Evolutionary conservation across 2,329 filamentous ascomycete species (phyloP), one percentile per base, ranked within the genome.

Genomic region (Onygenales sp.): DNA sequence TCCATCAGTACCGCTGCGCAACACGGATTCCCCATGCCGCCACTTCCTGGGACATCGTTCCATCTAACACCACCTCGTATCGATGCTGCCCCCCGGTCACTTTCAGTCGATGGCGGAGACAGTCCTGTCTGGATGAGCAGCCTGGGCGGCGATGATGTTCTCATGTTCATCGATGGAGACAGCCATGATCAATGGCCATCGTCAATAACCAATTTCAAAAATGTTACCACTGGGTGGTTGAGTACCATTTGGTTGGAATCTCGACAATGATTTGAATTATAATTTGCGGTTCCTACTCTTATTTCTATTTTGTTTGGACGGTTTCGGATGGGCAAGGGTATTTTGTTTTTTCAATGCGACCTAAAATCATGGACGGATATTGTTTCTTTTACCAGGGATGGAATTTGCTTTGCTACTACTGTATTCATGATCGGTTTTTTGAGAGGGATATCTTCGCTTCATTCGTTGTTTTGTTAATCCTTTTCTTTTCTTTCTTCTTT

Each of bases 1-100:
- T 0, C 69, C 70, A 49, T 67, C 69, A 2, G 61, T 71, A 1
- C 70, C 69, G 2, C 66, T 68, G 1, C 70, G 70, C 59, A 70
- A 63, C 52, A 61, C 65, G 10, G 56, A 65, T 13, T 53, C 67
- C 0, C 53, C 63, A 17, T 66, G 71, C 36, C 33, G 46, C 42
- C 56, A 52, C 27, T 46, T 34, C 39, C 54, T 49, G 21, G 50
- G 17, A 8, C 54, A 52, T n/a, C 47, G 47, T 17, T 52, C 49
- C 42, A 27, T 6, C 47, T 42, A 6, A 42, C 52, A 42, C 40
- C 48, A n/a, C 32, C 53, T 34, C 49, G 46, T 21, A 39, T 42
- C 33, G 27, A 53, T 33, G 17, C 40, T 40, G 34, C 36, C 14
- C 32, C 52, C 32, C 21, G 51, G 11, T 47, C 48, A 13, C 43